Percentiles rank a stretch among this genome's conserved stretches.
Evolutionary conservation across 108 stramenopile genomes (phyloP).

Genomic region (Parietichytrium sp.): DNA sequence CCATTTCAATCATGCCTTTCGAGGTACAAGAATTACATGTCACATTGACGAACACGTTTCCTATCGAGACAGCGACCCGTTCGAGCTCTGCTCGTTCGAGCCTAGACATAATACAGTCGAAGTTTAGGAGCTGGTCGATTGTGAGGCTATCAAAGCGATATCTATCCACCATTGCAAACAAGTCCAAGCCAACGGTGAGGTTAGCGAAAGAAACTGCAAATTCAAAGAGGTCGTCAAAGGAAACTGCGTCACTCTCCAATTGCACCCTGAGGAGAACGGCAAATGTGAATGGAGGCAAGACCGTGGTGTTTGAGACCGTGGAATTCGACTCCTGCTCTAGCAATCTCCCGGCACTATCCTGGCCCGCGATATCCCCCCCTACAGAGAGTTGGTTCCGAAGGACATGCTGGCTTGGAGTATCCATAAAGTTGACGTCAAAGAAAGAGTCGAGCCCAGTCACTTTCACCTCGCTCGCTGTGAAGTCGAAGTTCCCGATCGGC

Average conservation of each 20-base stretch:
- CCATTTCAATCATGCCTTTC: background rate
- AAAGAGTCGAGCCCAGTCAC: background rate
- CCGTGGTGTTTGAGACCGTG: background rate
- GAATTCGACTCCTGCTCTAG: background rate
- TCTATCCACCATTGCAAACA: background rate
- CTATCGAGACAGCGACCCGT: background rate
- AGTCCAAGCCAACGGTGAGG: background rate
- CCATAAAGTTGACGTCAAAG: constrained; percentile 34
- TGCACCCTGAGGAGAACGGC: background rate
- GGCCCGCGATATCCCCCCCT: background rate
- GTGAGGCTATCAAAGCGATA: background rate
- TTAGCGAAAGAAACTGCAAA: background rate
- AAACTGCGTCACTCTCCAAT: background rate
- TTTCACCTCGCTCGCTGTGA: background rate
- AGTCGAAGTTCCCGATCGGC: background rate
- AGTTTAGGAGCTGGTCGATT: background rate
- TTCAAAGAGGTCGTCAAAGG: constrained; percentile 13
- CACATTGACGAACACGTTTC: background rate
- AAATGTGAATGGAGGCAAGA: background rate
- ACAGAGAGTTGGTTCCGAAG: background rate
- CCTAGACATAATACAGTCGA: background rate
- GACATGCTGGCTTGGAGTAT: background rate
- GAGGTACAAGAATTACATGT: background rate
- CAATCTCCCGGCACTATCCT: no score
- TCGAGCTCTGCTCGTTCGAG: background rate